Conservation (phyloP, 176 grass and related monocot species). For the Juncus inflexus region DNA sequence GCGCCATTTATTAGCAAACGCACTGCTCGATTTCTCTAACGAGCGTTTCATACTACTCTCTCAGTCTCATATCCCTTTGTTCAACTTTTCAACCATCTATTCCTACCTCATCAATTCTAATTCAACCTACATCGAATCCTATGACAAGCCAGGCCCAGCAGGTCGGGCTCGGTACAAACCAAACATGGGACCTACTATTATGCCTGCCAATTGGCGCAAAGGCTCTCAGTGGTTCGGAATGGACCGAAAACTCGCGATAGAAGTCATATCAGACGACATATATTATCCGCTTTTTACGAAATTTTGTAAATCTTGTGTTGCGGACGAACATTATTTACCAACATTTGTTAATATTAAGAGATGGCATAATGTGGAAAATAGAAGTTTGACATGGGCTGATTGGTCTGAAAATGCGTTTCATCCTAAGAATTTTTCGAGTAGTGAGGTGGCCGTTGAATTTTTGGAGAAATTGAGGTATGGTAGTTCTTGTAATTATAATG, state of each 20-base stretch:
- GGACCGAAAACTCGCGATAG: constrained; percentile 27
- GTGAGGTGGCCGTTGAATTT: constrained; percentile 13
- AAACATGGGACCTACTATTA: constrained; percentile 15
- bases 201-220: constrained; percentile 25
- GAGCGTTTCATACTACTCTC: constrained; percentile 31
- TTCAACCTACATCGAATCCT: constrained; percentile 24
- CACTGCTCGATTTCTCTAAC: constrained; percentile 26
- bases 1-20: constrained; percentile 26
- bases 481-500: constrained; percentile 30
- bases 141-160: background rate
- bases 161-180: constrained; percentile 5
- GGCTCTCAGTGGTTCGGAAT: constrained; percentile 38
- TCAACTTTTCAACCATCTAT: constrained; percentile 31
- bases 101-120: constrained; percentile 29
- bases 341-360: constrained; percentile 21
- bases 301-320: constrained; percentile 25
- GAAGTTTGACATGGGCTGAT: constrained; percentile 29
- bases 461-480: constrained; percentile 23
- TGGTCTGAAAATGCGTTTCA: constrained; percentile 15
- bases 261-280: constrained; percentile 27
- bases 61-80: constrained; percentile 27
- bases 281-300: constrained; percentile 29
- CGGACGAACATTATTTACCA: constrained; percentile 36
- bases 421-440: constrained; percentile 12
- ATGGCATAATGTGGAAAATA: constrained; percentile 20